These are phyloP conservation scores for Fonsecaea multimorphosa DNA, from an alignment of 2,329 filamentous ascomycete species.

Conservation along the genomic window DNA sequence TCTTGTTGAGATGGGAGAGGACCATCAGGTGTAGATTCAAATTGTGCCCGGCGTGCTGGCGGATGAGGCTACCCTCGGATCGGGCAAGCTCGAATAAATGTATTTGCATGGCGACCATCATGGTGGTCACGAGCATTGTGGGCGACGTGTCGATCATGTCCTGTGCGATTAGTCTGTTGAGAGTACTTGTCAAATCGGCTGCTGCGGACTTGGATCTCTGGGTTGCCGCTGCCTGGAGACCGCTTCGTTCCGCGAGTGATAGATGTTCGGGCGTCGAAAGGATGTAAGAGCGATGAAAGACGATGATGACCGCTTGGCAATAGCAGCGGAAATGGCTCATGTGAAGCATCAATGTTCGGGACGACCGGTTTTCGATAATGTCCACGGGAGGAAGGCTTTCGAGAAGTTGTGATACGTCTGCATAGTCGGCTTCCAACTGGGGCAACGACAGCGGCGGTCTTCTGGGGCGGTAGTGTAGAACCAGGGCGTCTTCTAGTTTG, in stretches of 20 bases:
- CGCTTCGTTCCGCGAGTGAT: conserved; percentile 17
- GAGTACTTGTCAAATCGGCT: conserved; percentile 40
- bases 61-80: conserved; percentile 20
- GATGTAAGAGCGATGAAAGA: conserved; percentile 43
- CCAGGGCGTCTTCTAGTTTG: conserved; percentile 40
- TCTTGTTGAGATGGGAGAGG: conserved; percentile 29
- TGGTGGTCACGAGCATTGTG: conserved; percentile 19
- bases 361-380: conserved; percentile 20
- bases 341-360: conserved; percentile 5
- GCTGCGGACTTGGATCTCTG: conserved; percentile 41
- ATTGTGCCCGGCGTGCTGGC: conserved; percentile 31
- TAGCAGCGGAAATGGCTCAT: conserved; percentile 6
- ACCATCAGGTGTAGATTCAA: conserved; percentile 33
- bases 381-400: conserved; percentile 34
- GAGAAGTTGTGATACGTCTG: conserved; percentile 30
- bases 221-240: conserved; percentile 40
- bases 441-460: conserved; percentile 33
- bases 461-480: conserved; percentile 39
- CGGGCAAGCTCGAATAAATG: conserved; percentile 28
- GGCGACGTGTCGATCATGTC: conserved; percentile 28
- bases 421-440: conserved; percentile 40
- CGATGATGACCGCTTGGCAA: conserved; percentile 40
- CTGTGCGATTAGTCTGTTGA: conserved; percentile 39
- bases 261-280: conserved; percentile 38
- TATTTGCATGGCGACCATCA: conserved; percentile 32